Conservation (phyloP, 495 filamentous ascomycete species). For the Penicillium antarcticum region DNA sequence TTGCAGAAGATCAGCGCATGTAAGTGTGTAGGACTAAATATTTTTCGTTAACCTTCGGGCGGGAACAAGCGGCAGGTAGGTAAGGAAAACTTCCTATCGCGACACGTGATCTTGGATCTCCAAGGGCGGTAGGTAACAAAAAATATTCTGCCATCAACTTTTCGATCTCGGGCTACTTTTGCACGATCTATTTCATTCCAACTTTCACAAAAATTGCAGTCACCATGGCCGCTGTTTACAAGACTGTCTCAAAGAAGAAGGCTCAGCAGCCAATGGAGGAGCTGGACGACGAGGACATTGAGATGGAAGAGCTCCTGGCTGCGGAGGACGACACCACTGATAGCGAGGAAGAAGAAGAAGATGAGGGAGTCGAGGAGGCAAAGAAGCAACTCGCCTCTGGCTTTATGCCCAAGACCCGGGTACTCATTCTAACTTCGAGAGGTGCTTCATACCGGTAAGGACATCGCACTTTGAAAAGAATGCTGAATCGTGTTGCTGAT, state of each 20-base stretch:
- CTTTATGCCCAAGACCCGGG: conserved; percentile 58
- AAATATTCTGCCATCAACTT: conserved; percentile 45
- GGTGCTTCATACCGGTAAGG: conserved; percentile 85
- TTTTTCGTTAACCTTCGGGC: neutral
- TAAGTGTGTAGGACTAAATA: too few species aligned
- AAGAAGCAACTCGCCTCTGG: conserved; percentile 43
- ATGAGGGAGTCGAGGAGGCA: conserved; percentile 25
- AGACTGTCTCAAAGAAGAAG: conserved; percentile 72
- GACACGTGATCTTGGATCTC: conserved; percentile 21
- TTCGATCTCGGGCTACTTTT: conserved; percentile 19
- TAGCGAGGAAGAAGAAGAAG: conserved; percentile 46
- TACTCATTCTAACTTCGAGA: conserved; percentile 84
- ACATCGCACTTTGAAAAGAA: neutral
- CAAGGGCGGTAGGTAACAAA: conserved; percentile 33
- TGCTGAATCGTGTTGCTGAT: conserved; percentile 4
- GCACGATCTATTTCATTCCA: conserved; percentile 8
- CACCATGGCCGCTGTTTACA: conserved; percentile 92
- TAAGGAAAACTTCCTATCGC: neutral
- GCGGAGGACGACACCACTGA: conserved; percentile 45
- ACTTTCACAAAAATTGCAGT: conserved; percentile 9
- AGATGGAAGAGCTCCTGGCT: conserved; percentile 39
- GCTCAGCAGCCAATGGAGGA: conserved; percentile 34
- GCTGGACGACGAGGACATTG: conserved; percentile 29
- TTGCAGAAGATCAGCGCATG: too few species aligned
- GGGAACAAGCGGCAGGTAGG: neutral